Base-by-base conservation (phyloP, 805 yeast genomes). In the Kuraishia ogatae region DNA sequence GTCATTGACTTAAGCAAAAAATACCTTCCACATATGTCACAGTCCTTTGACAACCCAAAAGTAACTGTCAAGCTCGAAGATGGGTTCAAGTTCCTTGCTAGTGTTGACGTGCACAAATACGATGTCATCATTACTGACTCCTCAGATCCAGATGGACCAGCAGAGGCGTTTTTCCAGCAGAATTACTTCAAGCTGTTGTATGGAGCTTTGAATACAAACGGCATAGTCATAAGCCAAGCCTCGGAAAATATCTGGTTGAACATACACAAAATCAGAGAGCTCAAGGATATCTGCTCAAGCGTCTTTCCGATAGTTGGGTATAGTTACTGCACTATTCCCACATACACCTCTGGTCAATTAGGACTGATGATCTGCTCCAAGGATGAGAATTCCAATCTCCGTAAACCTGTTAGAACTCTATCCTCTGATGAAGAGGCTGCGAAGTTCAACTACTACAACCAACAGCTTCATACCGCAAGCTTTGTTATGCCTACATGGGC, bases 291-390 rank as follows among this genome's bases (percentile, higher is more conserved):
- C 61, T 91, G 97, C 73, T 72, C 77, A 60, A 82, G 82, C 59
- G 90, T 93, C 50, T 93, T 93, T 85, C 96, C 97, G 51, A 87
- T 82, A 54, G 97, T 87, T 48, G 94, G 87, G 68, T 92, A 91
- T 70, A 91, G 96, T 39, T 88, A 89, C 76, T 87, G 96, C 57
- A 82, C 94, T 67, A 90, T 92, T 62, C 99, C 99, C 67, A 92
- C 98, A 57, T 93, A 93, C 68, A 97, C 99, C 60, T 85, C 97
- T 20, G 99, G 99, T 60, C 96, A 91, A 71, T 87, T 93, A 66
- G 99, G 98, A n/a, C 89, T 94, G 75, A 89, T 93, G 97, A 92
- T 93, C 58, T 92, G 97, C 71, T 80, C 86, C 59, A 93, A 91
- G 76, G 87, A 88, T 66, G 68, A 80, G 17, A 62, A 71, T 24